A percentile compares a stretch with the other conserved stretches of the same genome.
These are phyloP conservation scores for Inga oerstediana DNA, from an alignment of 306 rosid genomes.

Conservation along the genomic window DNA sequence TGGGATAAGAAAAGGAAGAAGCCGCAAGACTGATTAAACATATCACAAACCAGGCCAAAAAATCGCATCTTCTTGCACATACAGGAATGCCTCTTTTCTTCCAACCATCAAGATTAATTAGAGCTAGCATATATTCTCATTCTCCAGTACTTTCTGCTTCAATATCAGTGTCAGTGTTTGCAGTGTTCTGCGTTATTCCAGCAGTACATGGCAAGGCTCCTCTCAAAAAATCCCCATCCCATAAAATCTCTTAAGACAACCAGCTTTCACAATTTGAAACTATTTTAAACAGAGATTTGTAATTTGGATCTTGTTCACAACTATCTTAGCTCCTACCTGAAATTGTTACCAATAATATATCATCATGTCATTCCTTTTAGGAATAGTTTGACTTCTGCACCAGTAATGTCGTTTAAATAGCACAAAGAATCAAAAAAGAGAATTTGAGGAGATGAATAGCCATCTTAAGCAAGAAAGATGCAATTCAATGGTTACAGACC, in stretches of 20 bases:
- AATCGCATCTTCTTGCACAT: neutral
- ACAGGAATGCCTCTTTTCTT: neutral
- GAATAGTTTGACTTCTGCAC: neutral
- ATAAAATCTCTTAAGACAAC: neutral
- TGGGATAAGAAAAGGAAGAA: neutral
- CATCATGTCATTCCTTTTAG: neutral
- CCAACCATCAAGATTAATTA: conserved; percentile 1
- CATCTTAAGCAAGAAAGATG: conserved; percentile 21
- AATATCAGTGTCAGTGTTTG: neutral
- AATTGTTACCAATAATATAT: neutral
- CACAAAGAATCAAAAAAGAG: neutral
- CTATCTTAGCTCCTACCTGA: neutral
- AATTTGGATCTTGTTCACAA: neutral
- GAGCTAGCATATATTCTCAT: neutral
- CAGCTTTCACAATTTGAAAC: neutral
- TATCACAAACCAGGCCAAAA: neutral
- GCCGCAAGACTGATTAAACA: neutral
- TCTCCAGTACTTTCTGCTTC: neutral
- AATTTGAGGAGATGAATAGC: neutral
- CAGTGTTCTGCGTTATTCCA: neutral
- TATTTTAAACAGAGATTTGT: neutral
- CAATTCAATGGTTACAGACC: conserved; percentile 49
- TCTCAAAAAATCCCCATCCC: neutral
- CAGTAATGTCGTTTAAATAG: neutral
- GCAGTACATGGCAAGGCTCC: neutral